phyloP scores from a whole-genome alignment of 768 basidiomycete genomes.

The Macrolepiota dolichaula region DNA sequence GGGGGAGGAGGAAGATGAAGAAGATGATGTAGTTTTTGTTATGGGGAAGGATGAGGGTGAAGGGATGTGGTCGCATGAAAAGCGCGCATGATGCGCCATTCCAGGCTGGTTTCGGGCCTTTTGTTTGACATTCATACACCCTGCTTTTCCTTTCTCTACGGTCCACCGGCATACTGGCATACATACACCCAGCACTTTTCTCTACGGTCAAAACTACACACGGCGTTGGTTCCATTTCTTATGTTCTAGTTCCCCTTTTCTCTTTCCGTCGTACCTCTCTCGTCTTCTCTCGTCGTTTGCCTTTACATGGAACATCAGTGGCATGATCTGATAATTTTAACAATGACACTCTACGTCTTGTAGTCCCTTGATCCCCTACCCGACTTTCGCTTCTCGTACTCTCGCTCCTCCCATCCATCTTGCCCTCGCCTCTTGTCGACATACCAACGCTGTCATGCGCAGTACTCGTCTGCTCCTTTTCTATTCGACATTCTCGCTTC shows the following conservation, averaged over 20 bases:
- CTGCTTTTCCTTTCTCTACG: not conserved
- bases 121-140: not conserved
- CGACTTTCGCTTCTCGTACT: constrained; percentile 4
- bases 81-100: constrained; percentile 15
- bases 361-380: not conserved
- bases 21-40: constrained; percentile 78
- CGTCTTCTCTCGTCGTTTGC: not conserved
- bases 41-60: constrained; percentile 45
- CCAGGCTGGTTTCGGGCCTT: not conserved
- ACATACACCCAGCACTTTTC: not conserved
- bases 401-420: constrained; percentile 3
- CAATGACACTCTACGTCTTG: not conserved
- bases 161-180: not conserved
- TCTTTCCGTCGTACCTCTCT: not conserved
- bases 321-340: not conserved
- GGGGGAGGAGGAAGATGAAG: constrained; percentile 56
- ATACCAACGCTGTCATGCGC: not conserved
- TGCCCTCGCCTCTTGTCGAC: not conserved
- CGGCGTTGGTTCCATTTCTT: not conserved
- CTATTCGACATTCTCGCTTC: not conserved
- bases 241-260: not conserved
- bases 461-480: constrained; percentile 4
- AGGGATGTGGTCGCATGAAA: constrained; percentile 29
- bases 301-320: not conserved
- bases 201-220: too few species aligned